Base-by-base conservation (phyloP, 2,329 filamentous ascomycete genomes). In the Botrytis fragariae region DNA sequence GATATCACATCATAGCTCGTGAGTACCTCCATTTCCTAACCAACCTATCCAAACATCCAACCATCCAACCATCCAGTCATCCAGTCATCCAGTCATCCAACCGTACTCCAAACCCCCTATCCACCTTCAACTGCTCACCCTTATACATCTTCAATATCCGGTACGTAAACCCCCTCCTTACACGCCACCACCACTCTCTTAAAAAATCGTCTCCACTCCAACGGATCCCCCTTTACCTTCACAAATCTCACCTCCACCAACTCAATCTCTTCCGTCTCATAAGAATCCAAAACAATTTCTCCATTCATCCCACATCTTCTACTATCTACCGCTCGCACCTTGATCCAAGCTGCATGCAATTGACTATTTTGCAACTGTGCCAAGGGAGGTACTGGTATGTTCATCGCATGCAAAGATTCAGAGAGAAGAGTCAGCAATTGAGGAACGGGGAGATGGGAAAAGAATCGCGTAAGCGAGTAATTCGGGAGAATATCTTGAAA, bases 181-280 rank as follows among this genome's bases (percentile, higher is more conserved):
- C 95, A 97, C 74, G 95, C 85, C 76, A 97, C 86, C 44, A 93
- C 93, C n/a, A 98, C 89, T 82, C 94, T 95, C 84, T 99, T 99
- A 86, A 99, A 99, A 81, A 99, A 94, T 48, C 96, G 87, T 74
- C 96, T 89, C 96, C 97, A 99, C 84, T 98, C 95, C 68, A 99
- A 84, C 8, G 96, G 96, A 84, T 99, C 96, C 9, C 96, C 96
- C 84, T 97, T 98, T 71, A 93, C 88, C 84, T 99, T 99, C 77
- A 97, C 89, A 81, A 99, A 98, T 69, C 94, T 88, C 42, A 98
- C 93, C 82, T 98, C 95, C 37, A 95, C 87, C 45, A 95, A 83
- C 74, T 92, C 91, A 29, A 84, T 84, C 0, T 84, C 84, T 3
- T 85, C 84, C 76, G 91, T 86, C 60, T 83, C 81, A 80, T 89